Conservation (phyloP, 306 rosid genomes). For the Biancaea sappan region DNA sequence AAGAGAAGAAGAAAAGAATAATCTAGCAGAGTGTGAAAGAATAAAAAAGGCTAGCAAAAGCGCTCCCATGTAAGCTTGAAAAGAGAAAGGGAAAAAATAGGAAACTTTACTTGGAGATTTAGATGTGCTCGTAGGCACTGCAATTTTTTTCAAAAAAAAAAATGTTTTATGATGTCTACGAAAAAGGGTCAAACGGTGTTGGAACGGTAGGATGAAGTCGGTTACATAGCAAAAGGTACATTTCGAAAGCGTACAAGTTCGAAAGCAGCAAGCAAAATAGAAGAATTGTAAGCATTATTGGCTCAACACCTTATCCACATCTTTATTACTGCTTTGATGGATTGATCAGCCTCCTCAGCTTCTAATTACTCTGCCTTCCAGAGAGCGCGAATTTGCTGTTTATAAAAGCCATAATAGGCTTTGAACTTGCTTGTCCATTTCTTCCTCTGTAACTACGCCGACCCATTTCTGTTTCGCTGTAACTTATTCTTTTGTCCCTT, state of each 20-base stretch:
- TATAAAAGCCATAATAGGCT: neutral
- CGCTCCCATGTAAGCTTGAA: constrained; percentile 31
- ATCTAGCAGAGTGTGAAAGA: constrained; percentile 31
- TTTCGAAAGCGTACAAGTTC: neutral
- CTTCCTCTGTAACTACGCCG: neutral
- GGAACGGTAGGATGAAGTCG: neutral
- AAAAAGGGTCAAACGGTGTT: neutral
- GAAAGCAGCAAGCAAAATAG: constrained; percentile 40
- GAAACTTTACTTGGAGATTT: constrained; percentile 40
- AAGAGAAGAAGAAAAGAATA: constrained; percentile 49
- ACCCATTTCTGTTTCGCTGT: neutral
- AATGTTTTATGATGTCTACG: neutral
- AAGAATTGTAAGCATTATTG: constrained; percentile 42
- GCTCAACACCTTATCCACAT: constrained; percentile 16
- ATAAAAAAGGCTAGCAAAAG: constrained; percentile 41
- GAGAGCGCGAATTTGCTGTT: neutral
- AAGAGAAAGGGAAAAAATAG: constrained; percentile 23
- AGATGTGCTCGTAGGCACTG: constrained; percentile 16
- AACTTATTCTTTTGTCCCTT: neutral
- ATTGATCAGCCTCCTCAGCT: neutral
- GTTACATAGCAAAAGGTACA: constrained; percentile 16
- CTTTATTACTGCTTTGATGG: neutral
- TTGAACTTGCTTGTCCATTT: neutral
- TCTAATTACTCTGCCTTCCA: neutral
- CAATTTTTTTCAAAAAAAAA: neutral